These are phyloP conservation scores for Vararia minispora DNA, from an alignment of 768 basidiomycete genomes.

Conservation along the genomic window DNA sequence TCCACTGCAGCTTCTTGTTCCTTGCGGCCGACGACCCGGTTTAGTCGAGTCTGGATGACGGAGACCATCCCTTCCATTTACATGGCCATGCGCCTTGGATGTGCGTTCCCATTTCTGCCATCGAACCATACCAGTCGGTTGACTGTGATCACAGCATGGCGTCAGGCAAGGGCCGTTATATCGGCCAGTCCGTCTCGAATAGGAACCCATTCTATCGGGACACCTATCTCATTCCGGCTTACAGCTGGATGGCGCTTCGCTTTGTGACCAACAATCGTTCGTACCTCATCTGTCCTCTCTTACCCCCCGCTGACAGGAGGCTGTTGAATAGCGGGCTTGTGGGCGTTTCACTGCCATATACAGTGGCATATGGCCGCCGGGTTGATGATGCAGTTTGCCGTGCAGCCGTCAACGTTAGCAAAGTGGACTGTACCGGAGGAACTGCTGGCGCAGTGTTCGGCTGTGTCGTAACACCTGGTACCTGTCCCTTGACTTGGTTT, in stretches of 20 bases:
- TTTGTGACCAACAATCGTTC: conserved; percentile 11
- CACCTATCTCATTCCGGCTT: conserved; percentile 9
- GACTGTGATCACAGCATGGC: conserved; percentile 5
- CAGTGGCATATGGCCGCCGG: conserved; percentile 11
- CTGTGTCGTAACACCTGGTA: too few relatives aligned
- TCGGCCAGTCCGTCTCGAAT: conserved; percentile 4
- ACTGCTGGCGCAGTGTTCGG: conserved; percentile 4
- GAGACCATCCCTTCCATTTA: conserved; percentile 12
- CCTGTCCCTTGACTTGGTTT: too few relatives aligned
- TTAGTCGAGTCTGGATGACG: conserved; percentile 11
- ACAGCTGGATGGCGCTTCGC: conserved; percentile 7
- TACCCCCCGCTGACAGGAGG: not conserved
- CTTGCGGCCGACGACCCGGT: not conserved
- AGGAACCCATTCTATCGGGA: conserved; percentile 9
- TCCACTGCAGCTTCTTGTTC: not conserved
- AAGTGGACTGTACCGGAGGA: conserved; percentile 5
- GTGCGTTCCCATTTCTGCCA: not conserved
- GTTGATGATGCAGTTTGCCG: conserved; percentile 8
- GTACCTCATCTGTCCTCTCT: not conserved
- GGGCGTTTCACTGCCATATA: conserved; percentile 12
- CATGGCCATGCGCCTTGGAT: conserved; percentile 10
- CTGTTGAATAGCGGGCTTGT: conserved; percentile 3
- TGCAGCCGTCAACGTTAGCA: conserved; percentile 1
- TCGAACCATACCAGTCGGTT: not conserved
- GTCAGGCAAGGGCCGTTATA: conserved; percentile 6